Evolutionary conservation across 148 eudicot species (phyloP).

Genomic region (Rheum nobile): DNA sequence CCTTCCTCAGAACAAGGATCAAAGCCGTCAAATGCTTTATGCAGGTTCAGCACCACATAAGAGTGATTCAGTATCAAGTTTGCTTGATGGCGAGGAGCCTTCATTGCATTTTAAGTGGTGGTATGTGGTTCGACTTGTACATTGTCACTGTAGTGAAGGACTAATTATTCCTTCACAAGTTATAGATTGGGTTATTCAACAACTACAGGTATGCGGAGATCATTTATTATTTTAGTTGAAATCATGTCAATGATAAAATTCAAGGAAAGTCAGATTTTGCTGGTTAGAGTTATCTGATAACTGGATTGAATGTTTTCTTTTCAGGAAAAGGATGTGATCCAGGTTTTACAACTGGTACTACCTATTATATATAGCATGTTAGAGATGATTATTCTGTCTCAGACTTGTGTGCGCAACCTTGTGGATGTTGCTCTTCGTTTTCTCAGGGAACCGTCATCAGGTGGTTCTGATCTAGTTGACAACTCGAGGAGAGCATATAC

Average conservation of each 20-base stretch:
- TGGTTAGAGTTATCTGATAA: background rate
- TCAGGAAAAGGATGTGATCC: constrained; percentile 67
- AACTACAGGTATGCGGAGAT: constrained; percentile 56
- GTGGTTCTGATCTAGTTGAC: constrained; percentile 67
- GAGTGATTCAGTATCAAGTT: constrained; percentile 22
- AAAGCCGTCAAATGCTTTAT: constrained; percentile 42
- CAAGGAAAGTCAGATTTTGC: background rate
- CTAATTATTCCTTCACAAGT: constrained; percentile 63
- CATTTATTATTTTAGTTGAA: background rate
- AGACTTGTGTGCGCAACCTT: constrained; percentile 66
- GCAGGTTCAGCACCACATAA: constrained; percentile 47
- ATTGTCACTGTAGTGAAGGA: constrained; percentile 82
- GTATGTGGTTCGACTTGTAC: constrained; percentile 80
- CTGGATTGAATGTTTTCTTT: constrained; percentile 7
- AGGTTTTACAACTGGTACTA: constrained; percentile 64
- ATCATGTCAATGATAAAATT: background rate
- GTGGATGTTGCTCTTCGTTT: constrained; percentile 58
- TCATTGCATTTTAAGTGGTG: constrained; percentile 88
- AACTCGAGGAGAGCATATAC: constrained; percentile 64
- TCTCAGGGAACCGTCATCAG: constrained; percentile 55
- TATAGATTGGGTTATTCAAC: constrained; percentile 86
- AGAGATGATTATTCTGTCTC: constrained; percentile 61
- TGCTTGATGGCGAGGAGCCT: constrained; percentile 61
- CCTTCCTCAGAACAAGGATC: constrained; percentile 35
- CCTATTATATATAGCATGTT: constrained; percentile 68